Evolutionary conservation across 768 basidiomycete genomes (phyloP).

Genomic region (Phlebiopsis flavidoalba): DNA sequence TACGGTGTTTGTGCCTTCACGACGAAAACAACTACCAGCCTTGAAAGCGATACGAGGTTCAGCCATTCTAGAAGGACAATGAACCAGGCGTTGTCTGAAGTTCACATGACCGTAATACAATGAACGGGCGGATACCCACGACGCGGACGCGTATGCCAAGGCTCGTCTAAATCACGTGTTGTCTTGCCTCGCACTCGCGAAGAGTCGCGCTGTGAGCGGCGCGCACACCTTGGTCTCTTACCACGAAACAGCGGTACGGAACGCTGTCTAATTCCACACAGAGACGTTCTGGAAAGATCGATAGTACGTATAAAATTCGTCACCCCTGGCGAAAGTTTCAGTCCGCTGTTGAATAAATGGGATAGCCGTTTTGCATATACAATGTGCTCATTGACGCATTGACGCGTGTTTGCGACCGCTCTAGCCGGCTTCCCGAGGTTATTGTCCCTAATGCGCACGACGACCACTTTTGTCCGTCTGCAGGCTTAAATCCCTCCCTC

Average conservation of each 20-base stretch:
- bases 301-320: too few relatives aligned
- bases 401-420: conserved; percentile 3
- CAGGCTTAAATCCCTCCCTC: neutral
- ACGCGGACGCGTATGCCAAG: conserved; percentile 7
- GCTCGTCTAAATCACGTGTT: neutral
- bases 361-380: neutral
- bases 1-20: conserved; percentile 61
- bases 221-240: too few relatives aligned
- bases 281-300: too few relatives aligned
- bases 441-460: conserved; percentile 9
- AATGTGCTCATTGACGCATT: neutral
- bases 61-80: conserved; percentile 11
- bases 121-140: neutral
- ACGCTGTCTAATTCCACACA: too few relatives aligned
- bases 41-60: conserved; percentile 40
- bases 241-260: too few relatives aligned
- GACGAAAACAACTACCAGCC: conserved; percentile 72
- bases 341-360: neutral
- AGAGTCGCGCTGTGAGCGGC: too few relatives aligned
- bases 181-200: too few relatives aligned
- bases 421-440: conserved; percentile 3
- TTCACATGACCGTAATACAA: neutral
- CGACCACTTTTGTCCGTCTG: conserved; percentile 18
- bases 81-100: neutral
- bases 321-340: neutral